A percentile compares a stretch with the other conserved stretches of the same genome.
phyloP scores from a whole-genome alignment of 148 eudicot genomes.

The Dysphania ambrosioides region DNA sequence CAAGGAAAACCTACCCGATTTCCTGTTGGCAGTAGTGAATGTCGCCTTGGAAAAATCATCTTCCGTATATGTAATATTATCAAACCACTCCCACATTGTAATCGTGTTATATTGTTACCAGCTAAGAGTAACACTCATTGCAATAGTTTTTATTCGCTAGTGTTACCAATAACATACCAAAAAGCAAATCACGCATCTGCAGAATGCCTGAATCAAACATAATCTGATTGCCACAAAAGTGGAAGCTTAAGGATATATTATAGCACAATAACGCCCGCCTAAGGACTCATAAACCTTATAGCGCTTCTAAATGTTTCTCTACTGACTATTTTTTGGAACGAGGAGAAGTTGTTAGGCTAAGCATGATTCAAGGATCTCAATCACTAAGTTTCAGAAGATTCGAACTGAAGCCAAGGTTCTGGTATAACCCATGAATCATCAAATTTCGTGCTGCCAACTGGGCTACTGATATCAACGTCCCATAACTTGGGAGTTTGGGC shows the following conservation, averaged over 20 bases:
- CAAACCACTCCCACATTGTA: too few species aligned
- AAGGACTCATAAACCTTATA: background rate
- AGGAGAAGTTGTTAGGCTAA: background rate
- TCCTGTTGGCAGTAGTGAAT: too few species aligned
- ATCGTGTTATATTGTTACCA: too few species aligned
- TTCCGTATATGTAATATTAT: too few species aligned
- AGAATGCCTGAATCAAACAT: background rate
- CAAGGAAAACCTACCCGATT: too few species aligned
- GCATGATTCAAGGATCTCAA: background rate
- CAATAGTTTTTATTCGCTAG: too few species aligned
- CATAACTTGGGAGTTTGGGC: background rate
- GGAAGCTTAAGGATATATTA: background rate
- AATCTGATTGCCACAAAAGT: background rate
- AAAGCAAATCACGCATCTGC: too few species aligned
- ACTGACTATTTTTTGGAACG: background rate
- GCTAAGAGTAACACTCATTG: too few species aligned
- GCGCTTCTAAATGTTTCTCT: background rate
- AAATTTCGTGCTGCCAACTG: background rate
- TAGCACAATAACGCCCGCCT: background rate
- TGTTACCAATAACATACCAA: too few species aligned
- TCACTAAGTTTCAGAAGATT: background rate
- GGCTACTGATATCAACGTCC: constrained; percentile 2
- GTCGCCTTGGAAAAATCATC: too few species aligned
- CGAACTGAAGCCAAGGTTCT: too few species aligned
- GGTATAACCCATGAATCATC: background rate